Conservation (phyloP, 2,329 filamentous ascomycete genomes). For the Pezicula radicicola region DNA sequence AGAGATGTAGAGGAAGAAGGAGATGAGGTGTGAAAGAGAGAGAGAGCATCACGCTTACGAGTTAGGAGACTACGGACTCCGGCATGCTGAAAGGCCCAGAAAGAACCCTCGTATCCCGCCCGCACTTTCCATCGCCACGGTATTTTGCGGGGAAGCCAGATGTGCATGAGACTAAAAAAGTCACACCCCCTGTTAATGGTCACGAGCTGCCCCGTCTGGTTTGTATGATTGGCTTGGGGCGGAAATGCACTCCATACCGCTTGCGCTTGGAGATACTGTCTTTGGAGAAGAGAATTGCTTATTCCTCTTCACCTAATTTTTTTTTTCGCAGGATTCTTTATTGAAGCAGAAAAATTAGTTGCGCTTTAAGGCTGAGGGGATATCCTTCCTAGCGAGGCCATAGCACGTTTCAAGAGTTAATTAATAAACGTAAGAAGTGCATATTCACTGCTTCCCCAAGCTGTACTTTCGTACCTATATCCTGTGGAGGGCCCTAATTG, state of each 20-base stretch:
- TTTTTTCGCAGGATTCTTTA: no score
- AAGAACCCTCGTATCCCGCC: slow-evolving; percentile 1
- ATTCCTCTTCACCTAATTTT: no score
- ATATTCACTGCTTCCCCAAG: no score
- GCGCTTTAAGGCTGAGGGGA: no score
- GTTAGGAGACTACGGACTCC: not conserved
- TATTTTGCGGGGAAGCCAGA: slow-evolving; percentile 17
- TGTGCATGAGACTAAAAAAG: not conserved
- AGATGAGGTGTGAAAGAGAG: slow-evolving; percentile 2
- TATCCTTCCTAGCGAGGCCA: no score
- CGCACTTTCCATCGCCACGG: slow-evolving; percentile 11
- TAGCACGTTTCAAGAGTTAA: no score
- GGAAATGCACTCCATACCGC: no score
- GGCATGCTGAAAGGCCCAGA: not conserved
- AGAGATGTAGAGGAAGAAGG: not conserved
- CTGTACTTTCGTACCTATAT: no score
- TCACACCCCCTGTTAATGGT: not conserved
- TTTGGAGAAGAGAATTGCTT: not conserved
- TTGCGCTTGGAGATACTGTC: slow-evolving; percentile 1
- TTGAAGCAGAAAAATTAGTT: no score
- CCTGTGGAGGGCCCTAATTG: not conserved
- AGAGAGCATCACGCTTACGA: not conserved
- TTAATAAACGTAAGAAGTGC: no score
- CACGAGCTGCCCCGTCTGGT: no score
- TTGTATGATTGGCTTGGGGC: not conserved